Evolutionary conservation across 257 asterid species (phyloP), one percentile per base, ranked within the genome.

Genomic region (Nicotiana otophora): DNA sequence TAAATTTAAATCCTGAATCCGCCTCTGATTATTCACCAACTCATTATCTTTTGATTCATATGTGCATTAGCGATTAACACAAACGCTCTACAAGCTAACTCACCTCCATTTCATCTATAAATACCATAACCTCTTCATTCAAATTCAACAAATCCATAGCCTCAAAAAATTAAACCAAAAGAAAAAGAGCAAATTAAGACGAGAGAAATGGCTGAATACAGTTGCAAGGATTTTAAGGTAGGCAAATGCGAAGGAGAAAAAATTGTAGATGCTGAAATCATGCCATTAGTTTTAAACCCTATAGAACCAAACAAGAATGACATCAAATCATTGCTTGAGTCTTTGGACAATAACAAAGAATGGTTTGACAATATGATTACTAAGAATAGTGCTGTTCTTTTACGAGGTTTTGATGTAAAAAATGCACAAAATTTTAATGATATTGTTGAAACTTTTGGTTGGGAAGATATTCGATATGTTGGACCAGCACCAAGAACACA

Each of bases 401-500:
- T 94, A 3, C 82, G 97, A 82, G 97, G 96, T 10, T 94, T 91
- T 57, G 92, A 90, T 39, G 93, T 94, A 7, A 83, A 87, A 64
- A 84, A 85, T 53, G 96, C 95, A 1, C 88, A 84, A 76, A 91
- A 90, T 51, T 94, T 94, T 88, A 91, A 94, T 66, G 98, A 94
- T 64, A 85, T 94, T 19, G 87, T 94, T 16, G 97, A 94, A 81
- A 83, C 81, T 11, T 89, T 80, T 26, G 97, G 93, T 1, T 92
- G 97, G 98, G 97, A 94, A 9, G 92, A 94, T 42, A 94, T 94
- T 68, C 89, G 96, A 36, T 94, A 94, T 30, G 97, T 92, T 75
- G 98, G 98, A 19, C 98, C 98, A 17, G 98, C 97, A 0, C 98
- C 98, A 0, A 86, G 97, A 39, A 92, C 98, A 0, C 98, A 94